These are phyloP conservation scores for Lactarius quietus DNA, from an alignment of 768 basidiomycete genomes.

Conservation along the genomic window DNA sequence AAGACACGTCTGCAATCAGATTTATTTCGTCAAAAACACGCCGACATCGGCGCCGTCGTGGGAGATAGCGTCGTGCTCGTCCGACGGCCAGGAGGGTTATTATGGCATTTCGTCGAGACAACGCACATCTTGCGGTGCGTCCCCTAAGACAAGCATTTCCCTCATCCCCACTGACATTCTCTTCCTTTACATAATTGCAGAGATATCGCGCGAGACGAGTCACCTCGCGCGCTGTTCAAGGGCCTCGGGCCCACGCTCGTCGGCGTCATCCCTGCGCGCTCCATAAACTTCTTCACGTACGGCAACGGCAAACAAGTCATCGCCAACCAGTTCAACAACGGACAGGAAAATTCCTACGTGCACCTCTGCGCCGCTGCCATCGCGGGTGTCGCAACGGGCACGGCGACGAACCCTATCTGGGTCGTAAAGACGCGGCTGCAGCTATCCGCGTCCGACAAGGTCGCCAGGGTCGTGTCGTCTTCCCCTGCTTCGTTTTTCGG, in stretches of 20 bases:
- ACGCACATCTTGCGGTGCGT: conserved; percentile 80
- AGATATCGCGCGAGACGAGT: conserved; percentile 86
- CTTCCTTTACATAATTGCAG: conserved; percentile 37
- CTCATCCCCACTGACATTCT: not conserved
- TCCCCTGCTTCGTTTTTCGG: conserved; percentile 38
- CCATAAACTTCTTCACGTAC: conserved; percentile 97
- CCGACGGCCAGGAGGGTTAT: conserved; percentile 46
- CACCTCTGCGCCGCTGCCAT: conserved; percentile 83
- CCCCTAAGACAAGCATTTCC: not conserved
- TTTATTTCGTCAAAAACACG: conserved; percentile 57
- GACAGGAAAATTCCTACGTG: conserved; percentile 78
- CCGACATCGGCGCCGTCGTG: conserved; percentile 31
- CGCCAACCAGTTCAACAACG: conserved; percentile 73
- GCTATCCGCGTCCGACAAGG: conserved; percentile 42
- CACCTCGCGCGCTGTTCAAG: conserved; percentile 85
- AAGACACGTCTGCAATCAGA: conserved; percentile 96
- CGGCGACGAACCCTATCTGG: conserved; percentile 98
- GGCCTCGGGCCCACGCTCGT: conserved; percentile 93
- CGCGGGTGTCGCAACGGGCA: conserved; percentile 83
- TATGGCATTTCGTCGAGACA: conserved; percentile 96
- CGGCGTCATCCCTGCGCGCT: conserved; percentile 91
- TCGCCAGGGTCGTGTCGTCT: not conserved
- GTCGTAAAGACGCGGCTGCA: conserved; percentile 97
- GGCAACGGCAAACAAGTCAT: conserved; percentile 94
- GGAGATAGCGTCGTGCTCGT: conserved; percentile 35